A percentile compares a stretch with the other conserved stretches of the same genome.
Conservation (phyloP, 495 filamentous ascomycete genomes). For the Penicillium goetzii region DNA sequence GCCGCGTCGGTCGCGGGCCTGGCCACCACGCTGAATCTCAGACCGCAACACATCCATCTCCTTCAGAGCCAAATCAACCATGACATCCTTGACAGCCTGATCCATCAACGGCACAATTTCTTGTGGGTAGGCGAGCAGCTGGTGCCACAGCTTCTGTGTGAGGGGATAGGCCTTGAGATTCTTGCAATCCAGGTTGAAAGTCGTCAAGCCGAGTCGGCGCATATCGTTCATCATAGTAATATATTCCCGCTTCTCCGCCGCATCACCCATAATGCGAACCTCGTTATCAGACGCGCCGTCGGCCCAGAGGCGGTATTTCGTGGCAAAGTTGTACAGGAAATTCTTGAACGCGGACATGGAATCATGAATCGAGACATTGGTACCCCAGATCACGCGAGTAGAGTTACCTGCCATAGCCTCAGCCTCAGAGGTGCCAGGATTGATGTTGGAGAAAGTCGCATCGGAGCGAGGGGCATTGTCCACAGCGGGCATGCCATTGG, state of each 20-base stretch:
- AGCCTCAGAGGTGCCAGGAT: constrained; percentile 89
- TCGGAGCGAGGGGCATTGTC: constrained; percentile 65
- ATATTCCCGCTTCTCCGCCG: constrained; percentile 72
- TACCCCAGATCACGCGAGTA: constrained; percentile 92
- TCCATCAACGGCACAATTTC: constrained; percentile 98
- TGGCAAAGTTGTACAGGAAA: constrained; percentile 85
- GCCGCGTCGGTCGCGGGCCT: constrained; percentile 28
- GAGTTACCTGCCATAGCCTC: constrained; percentile 81
- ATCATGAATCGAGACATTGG: constrained; percentile 91
- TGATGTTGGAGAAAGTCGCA: constrained; percentile 84
- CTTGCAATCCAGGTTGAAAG: constrained; percentile 83
- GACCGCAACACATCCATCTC: constrained; percentile 73
- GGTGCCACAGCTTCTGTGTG: constrained; percentile 92
- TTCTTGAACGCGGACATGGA: constrained; percentile 85
- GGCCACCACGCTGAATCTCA: constrained; percentile 53
- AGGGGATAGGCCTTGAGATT: constrained; percentile 93
- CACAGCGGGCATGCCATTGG: constrained; percentile 71
- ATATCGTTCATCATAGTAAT: constrained; percentile 86
- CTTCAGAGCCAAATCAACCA: constrained; percentile 85
- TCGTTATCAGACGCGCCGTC: constrained; percentile 81
- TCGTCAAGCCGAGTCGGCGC: constrained; percentile 78
- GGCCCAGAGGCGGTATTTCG: constrained; percentile 89
- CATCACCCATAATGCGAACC: constrained; percentile 62
- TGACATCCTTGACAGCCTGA: constrained; percentile 86
- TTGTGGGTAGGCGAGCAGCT: constrained; percentile 86